Conservation (phyloP, 768 basidiomycete species). For the Tylopilus plumbeoviolaceoides region DNA sequence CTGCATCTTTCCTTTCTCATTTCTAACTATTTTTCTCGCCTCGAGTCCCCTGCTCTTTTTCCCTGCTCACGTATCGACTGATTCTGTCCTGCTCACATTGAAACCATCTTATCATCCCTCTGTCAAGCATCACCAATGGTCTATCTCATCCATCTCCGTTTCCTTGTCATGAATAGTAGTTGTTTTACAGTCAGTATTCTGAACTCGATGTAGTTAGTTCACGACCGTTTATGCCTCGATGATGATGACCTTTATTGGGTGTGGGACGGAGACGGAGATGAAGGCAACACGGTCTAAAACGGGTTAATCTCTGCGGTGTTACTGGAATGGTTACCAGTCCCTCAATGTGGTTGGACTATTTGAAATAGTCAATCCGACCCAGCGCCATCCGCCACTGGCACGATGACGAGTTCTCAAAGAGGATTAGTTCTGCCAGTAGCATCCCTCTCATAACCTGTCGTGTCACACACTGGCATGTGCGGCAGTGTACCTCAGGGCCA, state of each 20-base stretch:
- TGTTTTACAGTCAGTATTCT: conserved; percentile 21
- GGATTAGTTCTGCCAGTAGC: too few species aligned
- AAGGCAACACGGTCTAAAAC: conserved; percentile 2
- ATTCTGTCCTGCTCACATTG: conserved; percentile 12
- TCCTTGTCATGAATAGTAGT: conserved; percentile 8
- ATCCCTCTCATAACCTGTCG: neutral
- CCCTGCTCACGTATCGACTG: conserved; percentile 1
- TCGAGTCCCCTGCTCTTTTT: conserved; percentile 1
- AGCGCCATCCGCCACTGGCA: neutral
- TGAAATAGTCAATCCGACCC: conserved; percentile 24
- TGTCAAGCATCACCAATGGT: conserved; percentile 12
- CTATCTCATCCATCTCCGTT: neutral
- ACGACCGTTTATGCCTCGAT: conserved; percentile 20
- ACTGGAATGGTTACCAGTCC: neutral
- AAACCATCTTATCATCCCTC: conserved; percentile 10
- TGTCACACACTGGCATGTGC: neutral
- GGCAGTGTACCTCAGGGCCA: too few species aligned
- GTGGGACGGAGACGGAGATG: conserved; percentile 19
- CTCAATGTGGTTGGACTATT: conserved; percentile 10
- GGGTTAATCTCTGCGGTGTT: conserved; percentile 3
- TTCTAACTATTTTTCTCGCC: neutral
- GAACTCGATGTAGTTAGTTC: conserved; percentile 17
- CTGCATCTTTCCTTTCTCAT: conserved; percentile 7
- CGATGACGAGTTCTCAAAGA: conserved; percentile 3
- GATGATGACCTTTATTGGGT: conserved; percentile 13